Percentiles rank a stretch among this genome's conserved stretches.
These are phyloP conservation scores for Monascus purpureus DNA, from an alignment of 495 filamentous ascomycete genomes.

Conservation along the genomic window DNA sequence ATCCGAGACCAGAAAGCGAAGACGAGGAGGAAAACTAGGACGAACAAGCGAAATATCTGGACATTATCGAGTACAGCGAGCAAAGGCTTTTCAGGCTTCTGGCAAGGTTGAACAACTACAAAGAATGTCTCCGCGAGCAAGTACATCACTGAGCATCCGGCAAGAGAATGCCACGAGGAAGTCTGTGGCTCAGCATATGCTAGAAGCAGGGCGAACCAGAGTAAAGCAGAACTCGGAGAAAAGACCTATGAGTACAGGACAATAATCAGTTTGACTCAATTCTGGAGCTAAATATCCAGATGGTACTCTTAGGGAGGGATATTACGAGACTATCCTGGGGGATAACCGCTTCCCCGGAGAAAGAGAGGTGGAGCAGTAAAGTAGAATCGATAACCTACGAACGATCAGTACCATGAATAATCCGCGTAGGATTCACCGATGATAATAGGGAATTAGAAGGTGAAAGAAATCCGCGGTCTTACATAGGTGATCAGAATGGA, in stretches of 20 bases:
- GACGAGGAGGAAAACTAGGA: constrained; percentile 1
- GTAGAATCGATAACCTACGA: not conserved
- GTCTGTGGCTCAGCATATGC: not conserved
- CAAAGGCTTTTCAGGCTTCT: not conserved
- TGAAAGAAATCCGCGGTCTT: not conserved
- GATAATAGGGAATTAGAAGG: not conserved
- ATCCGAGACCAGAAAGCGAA: not conserved
- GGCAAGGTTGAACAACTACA: not conserved
- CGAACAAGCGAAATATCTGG: constrained; percentile 1
- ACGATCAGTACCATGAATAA: not conserved
- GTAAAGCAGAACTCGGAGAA: constrained; percentile 2
- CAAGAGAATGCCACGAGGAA: not conserved
- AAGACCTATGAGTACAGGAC: constrained; percentile 2
- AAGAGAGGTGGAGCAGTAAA: not conserved
- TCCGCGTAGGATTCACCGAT: too few species aligned
- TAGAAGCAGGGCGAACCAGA: constrained; percentile 3
- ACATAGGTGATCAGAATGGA: constrained; percentile 3
- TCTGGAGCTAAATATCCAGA: too few species aligned
- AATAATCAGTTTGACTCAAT: not conserved
- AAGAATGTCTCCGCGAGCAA: constrained; percentile 2
- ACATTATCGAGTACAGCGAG: not conserved
- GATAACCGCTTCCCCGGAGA: not conserved
- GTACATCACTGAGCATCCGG: constrained; percentile 3
- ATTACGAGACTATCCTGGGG: not conserved
- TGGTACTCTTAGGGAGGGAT: too few species aligned